These are phyloP conservation scores for Acanthamoeba royreba DNA, from an alignment of 208 protist genomes.

Conservation along the genomic window DNA sequence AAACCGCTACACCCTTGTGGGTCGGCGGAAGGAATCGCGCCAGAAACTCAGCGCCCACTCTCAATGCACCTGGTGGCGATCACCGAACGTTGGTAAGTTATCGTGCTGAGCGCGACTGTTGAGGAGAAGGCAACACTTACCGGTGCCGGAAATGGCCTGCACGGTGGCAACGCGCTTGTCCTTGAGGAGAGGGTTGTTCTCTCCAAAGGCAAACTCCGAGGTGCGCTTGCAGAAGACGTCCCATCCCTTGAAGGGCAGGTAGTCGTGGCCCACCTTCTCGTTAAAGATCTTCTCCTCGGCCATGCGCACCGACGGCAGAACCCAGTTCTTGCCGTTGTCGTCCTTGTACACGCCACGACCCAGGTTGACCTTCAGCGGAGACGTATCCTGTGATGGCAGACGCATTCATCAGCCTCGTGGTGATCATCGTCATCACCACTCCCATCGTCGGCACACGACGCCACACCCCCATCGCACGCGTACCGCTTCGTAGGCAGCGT, in stretches of 20 bases:
- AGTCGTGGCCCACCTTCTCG: slow-evolving; percentile 90
- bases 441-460: too few relatives aligned
- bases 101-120: neutral
- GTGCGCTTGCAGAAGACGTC: slow-evolving; percentile 84
- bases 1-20: slow-evolving; percentile 59
- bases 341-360: slow-evolving; percentile 49
- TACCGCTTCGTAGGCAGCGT: slow-evolving; percentile 45
- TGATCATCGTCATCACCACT: too few relatives aligned
- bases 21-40: slow-evolving; percentile 42
- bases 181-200: slow-evolving; percentile 52
- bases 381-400: neutral
- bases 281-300: slow-evolving; percentile 75
- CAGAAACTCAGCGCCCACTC: slow-evolving; percentile 46
- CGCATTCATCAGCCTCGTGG: neutral
- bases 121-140: slow-evolving; percentile 75
- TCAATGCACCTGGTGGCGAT: slow-evolving; percentile 42
- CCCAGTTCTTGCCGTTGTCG: slow-evolving; percentile 55
- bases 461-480: neutral
- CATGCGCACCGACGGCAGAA: slow-evolving; percentile 42
- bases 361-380: slow-evolving; percentile 52
- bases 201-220: slow-evolving; percentile 88
- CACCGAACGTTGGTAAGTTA: too few relatives aligned
- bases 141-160: slow-evolving; percentile 91
- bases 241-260: slow-evolving; percentile 93
- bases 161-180: slow-evolving; percentile 75